Conservation (phyloP, 371 early-diverging fungal species). For the Catenaria anguillulae region DNA sequence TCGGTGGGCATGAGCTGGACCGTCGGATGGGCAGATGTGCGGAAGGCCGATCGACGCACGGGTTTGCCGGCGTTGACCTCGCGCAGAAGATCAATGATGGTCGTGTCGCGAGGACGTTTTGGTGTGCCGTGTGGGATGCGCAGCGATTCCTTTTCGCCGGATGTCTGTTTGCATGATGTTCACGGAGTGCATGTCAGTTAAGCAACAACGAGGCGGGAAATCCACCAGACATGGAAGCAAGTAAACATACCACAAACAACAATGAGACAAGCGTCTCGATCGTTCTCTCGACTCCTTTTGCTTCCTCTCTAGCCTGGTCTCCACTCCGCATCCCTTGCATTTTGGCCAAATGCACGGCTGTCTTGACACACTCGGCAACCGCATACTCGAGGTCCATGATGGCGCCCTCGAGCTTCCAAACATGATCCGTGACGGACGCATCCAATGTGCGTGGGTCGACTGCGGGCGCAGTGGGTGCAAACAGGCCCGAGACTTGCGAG, state of each 20-base stretch:
- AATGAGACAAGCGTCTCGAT: background rate
- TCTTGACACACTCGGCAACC: background rate
- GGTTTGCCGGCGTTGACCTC: background rate
- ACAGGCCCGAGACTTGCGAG: background rate
- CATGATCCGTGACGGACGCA: background rate
- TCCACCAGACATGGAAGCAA: background rate
- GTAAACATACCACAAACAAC: background rate
- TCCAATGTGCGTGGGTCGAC: background rate
- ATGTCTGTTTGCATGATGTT: background rate
- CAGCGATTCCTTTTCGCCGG: background rate
- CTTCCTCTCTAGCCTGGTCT: background rate
- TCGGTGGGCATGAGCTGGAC: background rate
- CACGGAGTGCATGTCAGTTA: too few species aligned
- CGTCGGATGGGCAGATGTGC: background rate
- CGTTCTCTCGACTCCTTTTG: background rate
- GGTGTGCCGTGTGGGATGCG: background rate
- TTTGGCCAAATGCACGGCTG: background rate
- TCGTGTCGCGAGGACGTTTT: background rate
- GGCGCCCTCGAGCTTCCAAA: slow-evolving; percentile 1
- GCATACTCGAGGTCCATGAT: background rate
- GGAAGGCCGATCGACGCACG: background rate
- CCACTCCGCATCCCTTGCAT: background rate
- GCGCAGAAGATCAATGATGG: background rate
- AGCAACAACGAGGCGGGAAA: background rate
- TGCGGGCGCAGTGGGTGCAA: background rate